Evolutionary conservation across 1,284 basidiomycete genomes (phyloP).

Genomic region (Trichosporon coremiiforme): DNA sequence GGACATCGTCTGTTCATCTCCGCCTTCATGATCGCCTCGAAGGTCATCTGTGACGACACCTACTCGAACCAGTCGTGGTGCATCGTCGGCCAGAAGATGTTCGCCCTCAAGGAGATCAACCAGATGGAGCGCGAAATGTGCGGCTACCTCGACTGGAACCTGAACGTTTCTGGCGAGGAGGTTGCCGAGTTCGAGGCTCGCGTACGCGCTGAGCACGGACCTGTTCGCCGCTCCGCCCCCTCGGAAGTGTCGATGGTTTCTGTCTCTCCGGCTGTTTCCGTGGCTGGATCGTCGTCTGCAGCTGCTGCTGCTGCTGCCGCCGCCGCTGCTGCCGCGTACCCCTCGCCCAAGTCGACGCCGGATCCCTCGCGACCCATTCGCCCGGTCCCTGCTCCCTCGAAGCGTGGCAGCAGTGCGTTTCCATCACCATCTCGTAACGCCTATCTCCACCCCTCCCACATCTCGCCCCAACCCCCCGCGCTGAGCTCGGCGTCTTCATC

Average conservation of each 20-base stretch:
- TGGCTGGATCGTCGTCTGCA: conserved; percentile 20
- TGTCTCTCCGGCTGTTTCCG: conserved; percentile 16
- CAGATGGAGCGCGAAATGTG: conserved; percentile 97
- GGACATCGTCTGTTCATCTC: conserved; percentile 90
- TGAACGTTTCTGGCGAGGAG: conserved; percentile 57
- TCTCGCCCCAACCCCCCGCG: conserved; percentile 45
- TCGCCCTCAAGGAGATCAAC: conserved; percentile 84
- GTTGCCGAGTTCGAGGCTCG: conserved; percentile 47
- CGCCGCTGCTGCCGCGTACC: conserved; percentile 38
- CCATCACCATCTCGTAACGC: conserved; percentile 32
- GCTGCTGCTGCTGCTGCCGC: conserved; percentile 15
- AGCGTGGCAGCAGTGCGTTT: conserved; percentile 25
- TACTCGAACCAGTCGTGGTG: conserved; percentile 96
- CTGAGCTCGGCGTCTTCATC: conserved; percentile 50
- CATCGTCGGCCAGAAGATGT: conserved; percentile 90
- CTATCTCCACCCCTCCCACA: conserved; percentile 32
- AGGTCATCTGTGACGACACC: conserved; percentile 86
- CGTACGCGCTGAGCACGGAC: conserved; percentile 48
- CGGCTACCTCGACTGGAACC: conserved; percentile 86
- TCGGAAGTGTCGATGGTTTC: conserved; percentile 26
- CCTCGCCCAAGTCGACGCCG: conserved; percentile 53
- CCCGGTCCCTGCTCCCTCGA: conserved; percentile 40
- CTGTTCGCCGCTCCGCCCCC: conserved; percentile 20
- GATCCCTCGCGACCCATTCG: conserved; percentile 47
- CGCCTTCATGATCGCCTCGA: conserved; percentile 80